Percentiles rank a stretch among this genome's conserved stretches.
Conservation (phyloP, 768 basidiomycete genomes). For the Leccinum broughii region DNA sequence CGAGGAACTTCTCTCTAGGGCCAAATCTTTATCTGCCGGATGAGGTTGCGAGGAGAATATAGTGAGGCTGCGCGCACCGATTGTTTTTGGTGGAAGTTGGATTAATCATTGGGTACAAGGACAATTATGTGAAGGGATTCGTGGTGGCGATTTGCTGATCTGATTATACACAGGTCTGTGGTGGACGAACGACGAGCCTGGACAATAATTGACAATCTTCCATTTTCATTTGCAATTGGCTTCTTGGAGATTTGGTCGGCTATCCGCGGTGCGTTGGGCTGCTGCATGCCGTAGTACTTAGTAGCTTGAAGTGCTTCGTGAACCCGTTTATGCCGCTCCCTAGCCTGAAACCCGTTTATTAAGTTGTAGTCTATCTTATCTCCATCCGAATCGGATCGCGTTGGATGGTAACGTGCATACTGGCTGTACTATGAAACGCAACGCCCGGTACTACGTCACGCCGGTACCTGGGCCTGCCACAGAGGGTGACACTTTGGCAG, state of each 20-base stretch:
- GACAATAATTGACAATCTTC: constrained; percentile 6
- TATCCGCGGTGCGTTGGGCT: constrained; percentile 23
- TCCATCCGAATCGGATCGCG: constrained; percentile 1
- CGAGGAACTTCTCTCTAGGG: constrained; percentile 1
- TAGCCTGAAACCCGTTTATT: constrained; percentile 14
- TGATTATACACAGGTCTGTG: constrained; percentile 7
- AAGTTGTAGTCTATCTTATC: constrained; percentile 8
- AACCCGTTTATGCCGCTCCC: not conserved
- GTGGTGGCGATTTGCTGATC: constrained; percentile 7
- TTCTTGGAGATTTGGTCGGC: constrained; percentile 23
- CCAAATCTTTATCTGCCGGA: constrained; percentile 10
- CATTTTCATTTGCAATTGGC: constrained; percentile 11
- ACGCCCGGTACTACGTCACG: not conserved
- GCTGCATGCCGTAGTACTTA: not conserved
- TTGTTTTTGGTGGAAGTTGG: not conserved
- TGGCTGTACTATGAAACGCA: not conserved
- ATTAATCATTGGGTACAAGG: not conserved
- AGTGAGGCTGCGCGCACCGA: not conserved
- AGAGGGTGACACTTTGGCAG: constrained; percentile 7
- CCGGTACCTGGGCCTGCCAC: constrained; percentile 3
- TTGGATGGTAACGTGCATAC: not conserved
- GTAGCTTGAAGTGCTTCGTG: not conserved
- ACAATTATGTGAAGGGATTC: not conserved
- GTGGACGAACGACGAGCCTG: constrained; percentile 11
- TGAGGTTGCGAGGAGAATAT: constrained; percentile 2